phyloP scores from a whole-genome alignment of 331 rosid genomes.

The Phaseolus coccineus region DNA sequence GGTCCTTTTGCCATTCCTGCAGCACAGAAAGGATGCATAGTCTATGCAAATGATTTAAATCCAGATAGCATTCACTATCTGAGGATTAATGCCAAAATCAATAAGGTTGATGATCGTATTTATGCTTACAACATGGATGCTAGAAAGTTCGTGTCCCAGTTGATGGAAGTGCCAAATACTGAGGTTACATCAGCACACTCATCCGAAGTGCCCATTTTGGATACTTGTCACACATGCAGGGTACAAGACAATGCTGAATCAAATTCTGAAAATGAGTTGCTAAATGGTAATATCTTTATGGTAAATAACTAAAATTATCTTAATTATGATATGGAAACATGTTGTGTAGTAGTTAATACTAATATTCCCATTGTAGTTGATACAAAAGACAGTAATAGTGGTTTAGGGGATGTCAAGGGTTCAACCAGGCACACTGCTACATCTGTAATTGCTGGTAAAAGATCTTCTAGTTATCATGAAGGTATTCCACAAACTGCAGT shows the following conservation, averaged over 20 bases:
- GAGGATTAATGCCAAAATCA: constrained; percentile 80
- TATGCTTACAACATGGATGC: constrained; percentile 84
- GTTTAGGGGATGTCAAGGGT: constrained; percentile 45
- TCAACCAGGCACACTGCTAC: constrained; percentile 51
- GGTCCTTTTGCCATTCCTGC: constrained; percentile 99
- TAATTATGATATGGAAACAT: constrained; percentile 24
- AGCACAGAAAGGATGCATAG: constrained; percentile 89
- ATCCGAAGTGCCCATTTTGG: constrained; percentile 28
- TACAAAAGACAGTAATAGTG: constrained; percentile 44
- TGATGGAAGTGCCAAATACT: constrained; percentile 66
- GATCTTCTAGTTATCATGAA: constrained; percentile 69
- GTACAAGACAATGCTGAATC: constrained; percentile 49
- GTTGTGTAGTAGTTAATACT: constrained; percentile 32
- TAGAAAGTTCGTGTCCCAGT: constrained; percentile 72
- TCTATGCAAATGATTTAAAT: constrained; percentile 93
- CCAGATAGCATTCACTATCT: constrained; percentile 81
- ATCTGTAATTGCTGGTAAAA: constrained; percentile 68
- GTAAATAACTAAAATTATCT: constrained; percentile 21
- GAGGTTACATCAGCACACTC: constrained; percentile 48
- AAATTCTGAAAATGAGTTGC: constrained; percentile 51
- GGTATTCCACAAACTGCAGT: constrained; percentile 52
- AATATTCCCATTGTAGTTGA: constrained; percentile 60
- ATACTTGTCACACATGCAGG: constrained; percentile 49
- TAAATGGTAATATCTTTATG: constrained; percentile 53
- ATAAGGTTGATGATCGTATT: constrained; percentile 74